phyloP scores from a whole-genome alignment of 345 rosid species.

The Populus simonii region DNA sequence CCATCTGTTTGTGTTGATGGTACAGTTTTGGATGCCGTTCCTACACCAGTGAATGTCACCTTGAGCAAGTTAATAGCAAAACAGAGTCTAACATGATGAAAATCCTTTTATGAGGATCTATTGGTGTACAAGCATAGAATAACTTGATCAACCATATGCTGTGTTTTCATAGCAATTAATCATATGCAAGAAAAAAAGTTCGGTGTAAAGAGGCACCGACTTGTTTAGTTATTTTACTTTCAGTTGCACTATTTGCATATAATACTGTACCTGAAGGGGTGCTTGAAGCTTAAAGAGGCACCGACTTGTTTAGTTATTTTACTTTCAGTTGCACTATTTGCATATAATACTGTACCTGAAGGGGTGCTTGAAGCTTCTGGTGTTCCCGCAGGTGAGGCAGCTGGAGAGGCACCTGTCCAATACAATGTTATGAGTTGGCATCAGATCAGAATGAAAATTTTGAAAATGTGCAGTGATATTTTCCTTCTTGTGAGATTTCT shows the following conservation, averaged over 20 bases:
- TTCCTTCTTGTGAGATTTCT: neutral
- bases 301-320: too few species aligned
- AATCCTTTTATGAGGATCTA: neutral
- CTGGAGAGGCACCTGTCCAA: conserved; percentile 31
- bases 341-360: conserved; percentile 46
- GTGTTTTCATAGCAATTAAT: neutral
- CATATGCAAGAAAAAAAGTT: neutral
- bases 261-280: conserved; percentile 58
- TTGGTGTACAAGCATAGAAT: neutral
- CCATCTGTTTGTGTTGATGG: conserved; percentile 56
- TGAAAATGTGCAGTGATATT: neutral
- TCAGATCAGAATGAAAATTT: neutral
- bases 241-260: neutral
- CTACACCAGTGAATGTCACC: conserved; percentile 25
- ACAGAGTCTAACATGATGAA: neutral
- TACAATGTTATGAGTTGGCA: conserved; percentile 7
- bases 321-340: neutral
- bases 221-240: neutral
- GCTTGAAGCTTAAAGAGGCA: conserved; percentile 30
- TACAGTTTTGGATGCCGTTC: conserved; percentile 57
- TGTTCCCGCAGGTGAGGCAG: conserved; percentile 59
- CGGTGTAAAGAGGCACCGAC: neutral
- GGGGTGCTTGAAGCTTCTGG: conserved; percentile 46
- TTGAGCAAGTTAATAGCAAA: neutral
- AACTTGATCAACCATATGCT: neutral